phyloP scores from a whole-genome alignment of 371 early-diverging fungal species.

The Mucor ambiguus region DNA sequence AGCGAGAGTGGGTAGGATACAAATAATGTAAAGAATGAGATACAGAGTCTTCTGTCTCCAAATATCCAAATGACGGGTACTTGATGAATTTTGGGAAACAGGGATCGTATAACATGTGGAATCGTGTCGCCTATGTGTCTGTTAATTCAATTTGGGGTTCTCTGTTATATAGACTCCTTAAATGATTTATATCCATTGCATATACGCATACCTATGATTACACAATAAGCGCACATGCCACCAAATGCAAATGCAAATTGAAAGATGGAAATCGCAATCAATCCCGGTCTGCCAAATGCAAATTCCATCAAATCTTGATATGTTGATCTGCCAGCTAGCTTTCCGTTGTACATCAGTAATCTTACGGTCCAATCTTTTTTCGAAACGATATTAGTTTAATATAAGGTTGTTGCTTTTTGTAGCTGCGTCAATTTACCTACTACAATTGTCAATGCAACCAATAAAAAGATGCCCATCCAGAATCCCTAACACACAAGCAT shows the following conservation, averaged over 20 bases:
- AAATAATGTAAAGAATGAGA: constrained; percentile 66
- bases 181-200: not conserved
- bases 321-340: constrained; percentile 70
- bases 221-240: constrained; percentile 78
- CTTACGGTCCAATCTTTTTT: constrained; percentile 77
- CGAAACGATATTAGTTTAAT: not conserved
- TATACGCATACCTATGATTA: constrained; percentile 63
- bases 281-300: constrained; percentile 74
- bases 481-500: constrained; percentile 44
- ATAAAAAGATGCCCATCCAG: constrained; percentile 63
- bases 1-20: constrained; percentile 78
- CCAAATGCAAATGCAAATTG: constrained; percentile 86
- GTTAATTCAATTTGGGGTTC: constrained; percentile 4
- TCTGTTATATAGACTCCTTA: not conserved
- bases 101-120: constrained; percentile 71
- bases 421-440: constrained; percentile 47
- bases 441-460: constrained; percentile 63
- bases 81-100: constrained; percentile 60
- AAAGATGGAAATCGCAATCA: constrained; percentile 72
- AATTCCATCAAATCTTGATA: constrained; percentile 79
- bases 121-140: constrained; percentile 68
- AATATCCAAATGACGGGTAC: constrained; percentile 56
- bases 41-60: constrained; percentile 59
- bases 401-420: not conserved
- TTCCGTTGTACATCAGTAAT: constrained; percentile 67